Evolutionary conservation across 768 basidiomycete genomes (phyloP).

Genomic region (Pisolithus orientalis): DNA sequence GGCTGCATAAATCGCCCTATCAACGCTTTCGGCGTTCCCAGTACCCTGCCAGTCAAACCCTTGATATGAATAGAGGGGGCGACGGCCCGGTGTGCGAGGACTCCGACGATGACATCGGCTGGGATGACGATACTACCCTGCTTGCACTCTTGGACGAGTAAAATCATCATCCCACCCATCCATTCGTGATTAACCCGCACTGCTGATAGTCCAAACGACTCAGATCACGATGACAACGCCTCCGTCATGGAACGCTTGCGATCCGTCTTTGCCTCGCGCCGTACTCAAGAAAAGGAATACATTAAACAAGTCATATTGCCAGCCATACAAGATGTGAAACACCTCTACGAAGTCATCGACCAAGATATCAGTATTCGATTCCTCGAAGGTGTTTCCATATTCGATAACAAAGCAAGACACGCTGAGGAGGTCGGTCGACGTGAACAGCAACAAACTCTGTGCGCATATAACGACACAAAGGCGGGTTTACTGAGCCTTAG

Average conservation of each 20-base stretch:
- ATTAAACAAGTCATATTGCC: slow-evolving; percentile 30
- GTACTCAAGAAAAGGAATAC: slow-evolving; percentile 20
- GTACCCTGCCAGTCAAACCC: neutral
- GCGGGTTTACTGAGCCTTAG: slow-evolving; percentile 27
- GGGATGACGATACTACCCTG: slow-evolving; percentile 25
- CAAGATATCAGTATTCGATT: slow-evolving; percentile 27
- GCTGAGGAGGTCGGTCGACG: slow-evolving; percentile 41
- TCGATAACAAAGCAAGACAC: slow-evolving; percentile 51
- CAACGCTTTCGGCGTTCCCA: neutral
- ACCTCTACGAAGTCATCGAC: slow-evolving; percentile 31
- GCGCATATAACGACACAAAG: slow-evolving; percentile 36
- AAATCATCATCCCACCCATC: neutral
- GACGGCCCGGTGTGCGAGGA: neutral
- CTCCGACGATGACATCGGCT: slow-evolving; percentile 5
- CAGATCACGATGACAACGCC: slow-evolving; percentile 37
- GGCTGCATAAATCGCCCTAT: neutral
- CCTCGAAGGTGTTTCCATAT: slow-evolving; percentile 38
- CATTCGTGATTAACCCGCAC: neutral
- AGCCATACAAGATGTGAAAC: slow-evolving; percentile 27
- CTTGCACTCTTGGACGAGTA: slow-evolving; percentile 25
- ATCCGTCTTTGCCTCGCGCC: slow-evolving; percentile 30
- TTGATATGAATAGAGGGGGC: neutral
- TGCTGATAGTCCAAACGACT: slow-evolving; percentile 29
- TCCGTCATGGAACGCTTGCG: slow-evolving; percentile 45
- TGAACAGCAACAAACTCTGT: slow-evolving; percentile 38